These are phyloP conservation scores for Podaxis rugospora DNA, from an alignment of 768 basidiomycete genomes.

Conservation along the genomic window DNA sequence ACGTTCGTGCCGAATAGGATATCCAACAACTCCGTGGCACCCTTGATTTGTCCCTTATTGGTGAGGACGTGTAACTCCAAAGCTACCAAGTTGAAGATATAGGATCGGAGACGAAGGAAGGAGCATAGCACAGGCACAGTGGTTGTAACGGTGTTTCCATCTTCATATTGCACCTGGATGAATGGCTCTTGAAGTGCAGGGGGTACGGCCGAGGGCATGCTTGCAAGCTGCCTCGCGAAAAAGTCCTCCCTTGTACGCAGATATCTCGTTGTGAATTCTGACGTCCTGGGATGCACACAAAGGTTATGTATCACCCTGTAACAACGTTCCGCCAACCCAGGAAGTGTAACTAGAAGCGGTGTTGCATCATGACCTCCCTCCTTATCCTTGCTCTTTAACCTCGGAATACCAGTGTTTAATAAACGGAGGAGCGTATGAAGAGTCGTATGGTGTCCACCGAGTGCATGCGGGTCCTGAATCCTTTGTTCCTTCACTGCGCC, in stretches of 20 bases:
- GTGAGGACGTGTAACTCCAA: constrained; percentile 87
- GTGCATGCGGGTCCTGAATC: constrained; percentile 76
- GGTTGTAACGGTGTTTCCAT: constrained; percentile 65
- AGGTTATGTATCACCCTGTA: constrained; percentile 83
- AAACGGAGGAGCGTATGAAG: constrained; percentile 80
- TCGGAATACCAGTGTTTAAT: constrained; percentile 67
- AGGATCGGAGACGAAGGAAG: constrained; percentile 79
- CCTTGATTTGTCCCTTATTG: constrained; percentile 69
- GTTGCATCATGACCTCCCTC: constrained; percentile 28
- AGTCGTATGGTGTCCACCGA: constrained; percentile 64
- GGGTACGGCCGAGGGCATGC: constrained; percentile 64
- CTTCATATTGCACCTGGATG: constrained; percentile 63
- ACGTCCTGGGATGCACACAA: constrained; percentile 82
- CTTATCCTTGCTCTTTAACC: constrained; percentile 43
- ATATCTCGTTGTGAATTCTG: constrained; percentile 78
- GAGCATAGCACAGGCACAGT: constrained; percentile 65
- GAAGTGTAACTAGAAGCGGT: constrained; percentile 62
- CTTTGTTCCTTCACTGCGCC: constrained; percentile 51
- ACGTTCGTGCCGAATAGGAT: constrained; percentile 73
- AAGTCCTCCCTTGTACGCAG: constrained; percentile 86
- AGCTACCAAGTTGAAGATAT: constrained; percentile 80
- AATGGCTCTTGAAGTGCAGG: constrained; percentile 41
- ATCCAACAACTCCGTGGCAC: constrained; percentile 70
- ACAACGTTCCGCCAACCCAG: constrained; percentile 79
- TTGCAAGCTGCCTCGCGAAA: constrained; percentile 80